Percentiles rank a stretch among this genome's conserved stretches.
phyloP scores from a whole-genome alignment of 331 rosid genomes.

The Stylosanthes scabra region DNA sequence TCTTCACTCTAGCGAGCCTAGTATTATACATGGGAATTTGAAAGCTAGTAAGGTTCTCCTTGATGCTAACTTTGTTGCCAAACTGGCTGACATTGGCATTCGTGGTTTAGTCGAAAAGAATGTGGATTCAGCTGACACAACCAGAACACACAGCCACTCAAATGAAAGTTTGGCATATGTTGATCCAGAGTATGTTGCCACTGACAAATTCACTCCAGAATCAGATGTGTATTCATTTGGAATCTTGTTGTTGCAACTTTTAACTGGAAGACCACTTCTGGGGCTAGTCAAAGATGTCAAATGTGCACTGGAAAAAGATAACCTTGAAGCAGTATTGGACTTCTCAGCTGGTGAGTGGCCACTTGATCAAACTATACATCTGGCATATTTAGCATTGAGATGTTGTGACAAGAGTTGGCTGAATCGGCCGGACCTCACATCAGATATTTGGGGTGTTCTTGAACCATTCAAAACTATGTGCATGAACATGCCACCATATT shows the following conservation, averaged over 20 bases:
- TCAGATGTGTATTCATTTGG: slow-evolving; percentile 92
- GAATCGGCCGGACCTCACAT: slow-evolving; percentile 70
- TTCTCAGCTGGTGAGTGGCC: slow-evolving; percentile 97
- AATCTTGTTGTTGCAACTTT: slow-evolving; percentile 64
- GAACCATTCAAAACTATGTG: slow-evolving; percentile 70
- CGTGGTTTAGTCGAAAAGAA: slow-evolving; percentile 57
- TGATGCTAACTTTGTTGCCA: slow-evolving; percentile 78
- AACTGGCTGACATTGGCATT: slow-evolving; percentile 74
- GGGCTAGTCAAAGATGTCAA: slow-evolving; percentile 68
- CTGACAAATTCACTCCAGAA: slow-evolving; percentile 67
- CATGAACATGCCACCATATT: slow-evolving; percentile 46
- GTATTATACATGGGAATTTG: slow-evolving; percentile 82
- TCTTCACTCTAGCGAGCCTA: slow-evolving; percentile 75
- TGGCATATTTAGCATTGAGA: slow-evolving; percentile 77
- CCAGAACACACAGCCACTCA: slow-evolving; percentile 23
- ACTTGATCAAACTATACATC: slow-evolving; percentile 56
- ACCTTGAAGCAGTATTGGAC: slow-evolving; percentile 67
- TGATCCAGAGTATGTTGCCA: slow-evolving; percentile 76
- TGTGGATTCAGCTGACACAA: slow-evolving; percentile 44
- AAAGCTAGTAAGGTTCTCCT: slow-evolving; percentile 88
- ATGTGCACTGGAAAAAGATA: slow-evolving; percentile 69
- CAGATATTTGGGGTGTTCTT: slow-evolving; percentile 69
- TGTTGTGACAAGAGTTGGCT: slow-evolving; percentile 62
- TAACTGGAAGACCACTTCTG: slow-evolving; percentile 67
- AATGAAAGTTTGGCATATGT: slow-evolving; percentile 53